These are phyloP conservation scores for Vanilla planifolia DNA, from an alignment of 106 monocot species.

Conservation along the genomic window DNA sequence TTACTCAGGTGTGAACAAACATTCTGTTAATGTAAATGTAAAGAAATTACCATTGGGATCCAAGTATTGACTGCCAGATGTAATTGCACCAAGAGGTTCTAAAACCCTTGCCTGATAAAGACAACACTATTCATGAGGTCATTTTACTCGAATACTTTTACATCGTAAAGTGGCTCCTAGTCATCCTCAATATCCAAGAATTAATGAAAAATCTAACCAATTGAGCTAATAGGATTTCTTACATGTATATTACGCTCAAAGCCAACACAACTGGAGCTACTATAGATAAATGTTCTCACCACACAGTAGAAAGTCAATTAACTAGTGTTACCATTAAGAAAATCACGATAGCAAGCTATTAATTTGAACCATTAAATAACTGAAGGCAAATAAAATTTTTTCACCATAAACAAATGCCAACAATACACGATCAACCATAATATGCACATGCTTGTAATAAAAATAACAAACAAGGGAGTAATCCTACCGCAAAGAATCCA, in stretches of 20 bases:
- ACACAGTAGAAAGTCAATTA: background rate
- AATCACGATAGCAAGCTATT: background rate
- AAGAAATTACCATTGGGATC: conserved; percentile 81
- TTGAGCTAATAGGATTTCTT: background rate
- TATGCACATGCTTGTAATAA: background rate
- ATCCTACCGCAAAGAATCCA: conserved; percentile 90
- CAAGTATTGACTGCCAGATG: conserved; percentile 87
- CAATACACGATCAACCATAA: background rate
- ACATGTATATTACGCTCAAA: background rate
- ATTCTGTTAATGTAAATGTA: background rate
- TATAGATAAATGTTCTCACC: background rate
- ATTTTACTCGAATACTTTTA: too few relatives aligned
- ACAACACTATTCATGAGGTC: too few relatives aligned
- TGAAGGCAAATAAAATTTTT: background rate
- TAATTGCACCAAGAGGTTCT: conserved; percentile 85
- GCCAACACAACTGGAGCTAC: background rate
- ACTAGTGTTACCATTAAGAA: background rate
- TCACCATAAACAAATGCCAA: background rate
- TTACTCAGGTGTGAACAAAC: background rate
- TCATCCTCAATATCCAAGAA: background rate
- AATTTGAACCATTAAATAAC: background rate
- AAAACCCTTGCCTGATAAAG: conserved; percentile 73
- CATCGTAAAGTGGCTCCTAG: too few relatives aligned
- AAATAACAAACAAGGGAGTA: background rate
- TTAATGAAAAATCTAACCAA: background rate